Base-by-base conservation (phyloP, 2,329 filamentous ascomycete genomes). In the Amphichorda felina region DNA sequence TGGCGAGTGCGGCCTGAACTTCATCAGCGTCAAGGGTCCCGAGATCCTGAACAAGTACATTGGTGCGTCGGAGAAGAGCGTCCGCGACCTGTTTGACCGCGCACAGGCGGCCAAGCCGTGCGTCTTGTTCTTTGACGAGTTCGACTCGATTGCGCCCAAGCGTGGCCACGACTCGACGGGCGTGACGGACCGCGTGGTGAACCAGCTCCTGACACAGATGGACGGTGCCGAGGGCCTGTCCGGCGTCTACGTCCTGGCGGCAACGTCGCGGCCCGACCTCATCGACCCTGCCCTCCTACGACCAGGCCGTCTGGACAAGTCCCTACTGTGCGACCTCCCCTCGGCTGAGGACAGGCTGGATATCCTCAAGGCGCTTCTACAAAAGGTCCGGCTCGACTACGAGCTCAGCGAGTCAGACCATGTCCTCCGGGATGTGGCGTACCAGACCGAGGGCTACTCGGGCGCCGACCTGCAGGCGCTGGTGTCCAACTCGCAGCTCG, bases 41-140 rank as follows among this genome's bases (percentile, higher is more conserved):
- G 93, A 98, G 57, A 96, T 98, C 40, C 63, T 98, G 37, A 98
- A 98, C 68, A 98, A 98, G 61, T 98, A 98, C 56, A 98, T 98
- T 40, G 91, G 91, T 51, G 91, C 91, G 1, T 94, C 84, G 19
- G 91, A 98, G 51, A 98, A 98, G 67, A 87, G 79, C 41, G 88
- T 98, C 6, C 79, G 93, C 29, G 91, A 98, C 55, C 68, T 98
- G 1, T 98, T 98, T 50, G 89, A 94, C 53, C 76, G 91, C 29
- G 91, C 91, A 0, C 79, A 81, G 51, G 89, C 91, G 3, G 91
- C 91, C 4, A 78, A 82, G 40, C 93, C 93, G 0, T 96, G 91
- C 48, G 84, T 98, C 4, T 68, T 98, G 8, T 98, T 98, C 68
- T 98, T 98, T 52, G 91, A 98, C 52, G 91, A 98, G 56, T 98